These are phyloP conservation scores for Cadophora malorum DNA, from an alignment of 2,329 filamentous ascomycete species.

Conservation along the genomic window DNA sequence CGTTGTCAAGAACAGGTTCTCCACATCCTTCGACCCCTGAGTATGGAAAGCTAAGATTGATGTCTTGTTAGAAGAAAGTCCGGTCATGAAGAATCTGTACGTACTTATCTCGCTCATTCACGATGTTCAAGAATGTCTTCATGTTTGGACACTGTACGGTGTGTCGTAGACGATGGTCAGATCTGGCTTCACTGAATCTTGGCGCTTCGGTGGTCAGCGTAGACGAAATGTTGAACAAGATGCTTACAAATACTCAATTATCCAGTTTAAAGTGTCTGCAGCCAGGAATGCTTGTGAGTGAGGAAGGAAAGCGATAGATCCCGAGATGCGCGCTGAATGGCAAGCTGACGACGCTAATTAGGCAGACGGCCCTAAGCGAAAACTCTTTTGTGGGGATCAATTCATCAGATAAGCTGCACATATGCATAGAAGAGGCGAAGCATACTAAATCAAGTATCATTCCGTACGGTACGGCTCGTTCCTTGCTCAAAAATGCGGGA, in stretches of 20 bases:
- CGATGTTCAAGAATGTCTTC: conserved; percentile 8
- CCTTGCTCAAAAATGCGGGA: background rate
- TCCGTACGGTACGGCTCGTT: conserved; percentile 7
- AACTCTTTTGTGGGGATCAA: background rate
- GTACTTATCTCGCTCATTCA: conserved; percentile 13
- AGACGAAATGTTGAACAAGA: background rate
- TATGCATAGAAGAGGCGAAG: background rate
- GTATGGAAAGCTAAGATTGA: conserved; percentile 19
- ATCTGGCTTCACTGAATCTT: background rate
- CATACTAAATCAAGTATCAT: background rate
- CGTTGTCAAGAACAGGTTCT: background rate
- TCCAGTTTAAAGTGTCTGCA: too few species aligned
- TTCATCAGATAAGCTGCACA: background rate
- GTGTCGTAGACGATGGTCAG: background rate
- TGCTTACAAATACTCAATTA: too few species aligned
- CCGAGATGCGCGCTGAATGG: too few species aligned
- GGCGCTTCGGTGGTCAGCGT: background rate
- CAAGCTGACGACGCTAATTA: background rate
- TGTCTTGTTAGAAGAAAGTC: background rate
- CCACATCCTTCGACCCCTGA: background rate
- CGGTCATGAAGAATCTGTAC: background rate
- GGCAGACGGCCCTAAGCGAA: background rate
- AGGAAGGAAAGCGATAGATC: too few species aligned
- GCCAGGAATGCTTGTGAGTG: too few species aligned
- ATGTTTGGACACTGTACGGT: background rate